phyloP scores from a whole-genome alignment of 108 stramenopile species.

The Fistulifera pelliculosa region DNA sequence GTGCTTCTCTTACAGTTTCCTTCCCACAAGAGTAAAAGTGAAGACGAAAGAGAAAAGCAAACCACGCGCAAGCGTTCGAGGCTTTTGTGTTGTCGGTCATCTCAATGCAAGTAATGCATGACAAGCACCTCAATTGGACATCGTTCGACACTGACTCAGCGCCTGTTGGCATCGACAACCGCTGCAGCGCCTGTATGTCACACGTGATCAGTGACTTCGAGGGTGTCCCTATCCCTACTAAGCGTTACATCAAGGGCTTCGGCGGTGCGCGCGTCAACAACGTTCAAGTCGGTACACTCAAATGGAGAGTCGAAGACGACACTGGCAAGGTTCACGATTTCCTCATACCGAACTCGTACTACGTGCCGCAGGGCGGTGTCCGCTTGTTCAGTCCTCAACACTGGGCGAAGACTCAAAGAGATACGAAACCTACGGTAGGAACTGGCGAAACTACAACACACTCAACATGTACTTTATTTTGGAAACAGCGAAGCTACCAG shows the following conservation, averaged over 20 bases:
- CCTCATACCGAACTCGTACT: conserved; percentile 23
- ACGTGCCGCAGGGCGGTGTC: conserved; percentile 9
- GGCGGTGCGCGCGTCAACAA: neutral
- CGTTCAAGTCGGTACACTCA: conserved; percentile 1
- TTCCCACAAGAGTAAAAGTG: no score
- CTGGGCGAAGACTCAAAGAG: conserved; percentile 22
- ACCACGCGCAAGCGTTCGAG: no score
- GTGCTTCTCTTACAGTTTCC: no score
- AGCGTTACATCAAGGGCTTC: conserved; percentile 8
- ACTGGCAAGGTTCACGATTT: conserved; percentile 15
- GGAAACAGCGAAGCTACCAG: conserved; percentile 3
- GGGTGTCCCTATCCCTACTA: neutral
- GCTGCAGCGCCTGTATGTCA: conserved; percentile 11
- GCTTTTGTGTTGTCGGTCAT: no score
- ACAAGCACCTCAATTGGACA: neutral
- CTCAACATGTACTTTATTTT: neutral
- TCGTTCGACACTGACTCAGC: conserved; percentile 20
- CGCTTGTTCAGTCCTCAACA: conserved; percentile 33
- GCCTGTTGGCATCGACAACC: conserved; percentile 14
- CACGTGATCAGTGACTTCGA: conserved; percentile 4
- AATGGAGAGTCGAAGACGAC: conserved; percentile 22
- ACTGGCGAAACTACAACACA: neutral
- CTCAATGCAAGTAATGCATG: neutral
- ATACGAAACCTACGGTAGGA: neutral
- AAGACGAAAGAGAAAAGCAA: no score